Base-by-base conservation (phyloP, 1,284 basidiomycete species). In the Moesziomyces sp. region DNA sequence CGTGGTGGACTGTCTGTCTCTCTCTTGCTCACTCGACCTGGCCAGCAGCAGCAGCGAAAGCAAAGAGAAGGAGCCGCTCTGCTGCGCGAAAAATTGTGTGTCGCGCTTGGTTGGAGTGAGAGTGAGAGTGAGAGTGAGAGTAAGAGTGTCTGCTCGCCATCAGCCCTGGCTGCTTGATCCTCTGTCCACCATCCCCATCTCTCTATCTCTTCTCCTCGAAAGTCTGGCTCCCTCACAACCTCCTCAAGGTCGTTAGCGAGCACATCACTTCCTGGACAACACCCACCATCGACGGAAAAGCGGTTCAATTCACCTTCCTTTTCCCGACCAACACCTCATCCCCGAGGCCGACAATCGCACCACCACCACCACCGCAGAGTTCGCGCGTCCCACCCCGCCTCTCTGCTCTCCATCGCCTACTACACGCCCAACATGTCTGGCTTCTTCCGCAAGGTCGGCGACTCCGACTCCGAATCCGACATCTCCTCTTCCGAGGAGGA, bases 401-500 rank as follows among this genome's bases (percentile, higher is more conserved):
- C 63, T 62, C 65, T 69, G 66, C 60, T 52, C 23, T 26, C 16
- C 16, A 11, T 35, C 3, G 5, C 28, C 24, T 28, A 30, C 56
- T 18, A 44, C 38, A 5, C 23, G 46, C 19, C 26, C 59, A 63
- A 49, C 49, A 83, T 83, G 82, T 83, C 81, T 62, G 75, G 79
- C 52, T 83, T 83, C 73, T 83, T 83, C 76, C 82, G 82, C 49
- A 73, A 67, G 50, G 76, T 72, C 54, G 76, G 77, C 59, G 79
- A 82, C 59, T 83, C 82, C 48, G 82, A 83, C 75, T 81, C 80
- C 49, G 81, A 83, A 58, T 82, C 81, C 60, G 81, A 82, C 49
- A 79, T 81, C 47, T 77, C 74, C 21, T 77, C 75, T 24, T 76
- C 75, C 49, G 82, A 83, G 58, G 82, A 83, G 65, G 82, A 83